Evolutionary conservation across 495 filamentous ascomycete species (phyloP), one percentile per base, ranked within the genome.

Genomic region (Tetracladium marchalianum): DNA sequence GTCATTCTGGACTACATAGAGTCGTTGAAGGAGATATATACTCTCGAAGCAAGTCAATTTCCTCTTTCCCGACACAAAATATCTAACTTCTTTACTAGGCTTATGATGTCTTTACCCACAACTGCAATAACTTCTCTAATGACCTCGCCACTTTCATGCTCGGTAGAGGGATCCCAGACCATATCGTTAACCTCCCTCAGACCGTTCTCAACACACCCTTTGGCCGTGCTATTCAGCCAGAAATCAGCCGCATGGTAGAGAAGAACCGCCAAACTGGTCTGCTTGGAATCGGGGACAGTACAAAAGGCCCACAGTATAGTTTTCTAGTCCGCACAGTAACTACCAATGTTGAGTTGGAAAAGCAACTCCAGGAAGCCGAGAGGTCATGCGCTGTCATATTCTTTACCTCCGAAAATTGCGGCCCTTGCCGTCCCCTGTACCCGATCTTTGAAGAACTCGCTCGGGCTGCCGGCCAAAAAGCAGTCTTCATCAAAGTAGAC

Each of bases 101-200:
- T 0, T 96, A 96, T 57, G 85, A 94, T 61, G 69, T 95, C 2
- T 76, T 66, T 52, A 68, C 82, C 33, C 90, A 95, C 57, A 98
- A 98, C 58, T 96, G 92, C 75, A 97, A 98, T 66, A 97, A 97
- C 69, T 98, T 98, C 63, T 85, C 87, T 4, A 90, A 97, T 57
- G 92, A 97, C 50, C 77, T 98, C 52, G 66, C 84, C 39, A 94
- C 82, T 68, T 96, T 98, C 47, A 69, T 97, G 1, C 67, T 94
- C n/a, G 90, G 92, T 16, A 84, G 78, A 56, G 81, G 85, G 9
- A 96, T 98, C 48, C 92, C 92, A 10, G 73, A 77, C 0, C 83
- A 93, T 49, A 97, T 98, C 51, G 77, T 78, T n/a, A 85, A 83
- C 45, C 76, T 98, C 49, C 92, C 92, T 15, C 77, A 85, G 56